phyloP scores from a whole-genome alignment of 164 flowering plant species.

The Vitis labrusca region DNA sequence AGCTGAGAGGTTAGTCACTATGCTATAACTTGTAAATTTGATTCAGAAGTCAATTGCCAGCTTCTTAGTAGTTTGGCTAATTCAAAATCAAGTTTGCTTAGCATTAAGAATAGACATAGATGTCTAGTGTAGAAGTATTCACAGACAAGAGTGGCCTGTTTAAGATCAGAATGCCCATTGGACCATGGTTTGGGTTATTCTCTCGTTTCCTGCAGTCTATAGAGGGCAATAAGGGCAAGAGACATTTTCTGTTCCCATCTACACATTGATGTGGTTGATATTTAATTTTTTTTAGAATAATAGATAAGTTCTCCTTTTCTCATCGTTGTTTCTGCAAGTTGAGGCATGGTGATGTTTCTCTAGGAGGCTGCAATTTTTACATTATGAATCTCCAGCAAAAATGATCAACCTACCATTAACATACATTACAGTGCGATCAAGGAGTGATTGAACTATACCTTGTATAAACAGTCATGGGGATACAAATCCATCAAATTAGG shows the following conservation, averaged over 20 bases:
- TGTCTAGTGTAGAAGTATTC: not conserved
- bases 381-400: not conserved
- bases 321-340: not conserved
- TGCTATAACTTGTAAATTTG: not conserved
- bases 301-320: not conserved
- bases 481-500: constrained; percentile 83
- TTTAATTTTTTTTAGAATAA: not conserved
- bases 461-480: constrained; percentile 88
- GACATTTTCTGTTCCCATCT: not conserved
- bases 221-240: not conserved
- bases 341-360: not conserved
- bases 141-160: not conserved
- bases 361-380: not conserved
- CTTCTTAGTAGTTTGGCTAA: not conserved
- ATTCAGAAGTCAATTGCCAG: not conserved
- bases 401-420: not conserved
- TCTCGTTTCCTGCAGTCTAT: not conserved
- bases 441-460: constrained; percentile 42
- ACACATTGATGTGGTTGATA: not conserved
- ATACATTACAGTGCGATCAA: not conserved
- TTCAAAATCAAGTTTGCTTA: not conserved
- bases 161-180: not conserved
- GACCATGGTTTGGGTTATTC: not conserved
- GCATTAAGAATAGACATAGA: not conserved
- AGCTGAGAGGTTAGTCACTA: not conserved